Percentiles rank a stretch among this genome's conserved stretches.
These are phyloP conservation scores for Ganoderma sp. DNA, from an alignment of 1,284 basidiomycete species.

Conservation along the genomic window DNA sequence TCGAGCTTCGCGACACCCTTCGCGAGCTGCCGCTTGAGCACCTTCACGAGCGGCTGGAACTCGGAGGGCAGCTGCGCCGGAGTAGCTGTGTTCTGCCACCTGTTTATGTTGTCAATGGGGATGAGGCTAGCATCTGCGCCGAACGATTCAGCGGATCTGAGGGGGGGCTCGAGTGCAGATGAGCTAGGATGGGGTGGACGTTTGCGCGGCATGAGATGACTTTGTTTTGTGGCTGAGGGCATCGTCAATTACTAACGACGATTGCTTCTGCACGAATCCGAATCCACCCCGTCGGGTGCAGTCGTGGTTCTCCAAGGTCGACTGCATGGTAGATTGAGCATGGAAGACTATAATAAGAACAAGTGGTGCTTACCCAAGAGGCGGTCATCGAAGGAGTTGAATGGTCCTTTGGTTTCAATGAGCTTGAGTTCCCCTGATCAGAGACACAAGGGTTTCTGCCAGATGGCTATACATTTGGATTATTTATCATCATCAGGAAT, in stretches of 20 bases:
- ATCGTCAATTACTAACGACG: neutral
- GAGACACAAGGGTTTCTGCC: neutral
- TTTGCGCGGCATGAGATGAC: neutral
- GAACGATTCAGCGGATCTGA: neutral
- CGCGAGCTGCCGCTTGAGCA: conserved; percentile 40
- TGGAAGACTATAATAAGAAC: neutral
- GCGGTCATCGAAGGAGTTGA: neutral
- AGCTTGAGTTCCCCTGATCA: neutral
- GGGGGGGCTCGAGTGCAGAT: neutral
- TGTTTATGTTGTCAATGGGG: neutral
- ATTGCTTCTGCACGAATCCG: neutral
- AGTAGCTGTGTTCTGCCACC: conserved; percentile 20
- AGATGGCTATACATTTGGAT: neutral
- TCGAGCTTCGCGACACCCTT: conserved; percentile 39
- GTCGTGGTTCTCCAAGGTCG: neutral
- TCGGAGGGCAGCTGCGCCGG: conserved; percentile 26
- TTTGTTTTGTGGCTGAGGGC: neutral
- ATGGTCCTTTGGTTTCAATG: neutral
- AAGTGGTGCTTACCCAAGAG: neutral
- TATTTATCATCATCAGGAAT: too few relatives aligned
- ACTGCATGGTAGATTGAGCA: neutral
- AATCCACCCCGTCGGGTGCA: neutral
- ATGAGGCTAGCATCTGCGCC: neutral
- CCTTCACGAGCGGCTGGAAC: conserved; percentile 38
- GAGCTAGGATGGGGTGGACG: neutral